A percentile compares a stretch with the other conserved stretches of the same genome.
Evolutionary conservation across 352 stramenopile genomes (phyloP).

Genomic region (Phytophthora sp.): DNA sequence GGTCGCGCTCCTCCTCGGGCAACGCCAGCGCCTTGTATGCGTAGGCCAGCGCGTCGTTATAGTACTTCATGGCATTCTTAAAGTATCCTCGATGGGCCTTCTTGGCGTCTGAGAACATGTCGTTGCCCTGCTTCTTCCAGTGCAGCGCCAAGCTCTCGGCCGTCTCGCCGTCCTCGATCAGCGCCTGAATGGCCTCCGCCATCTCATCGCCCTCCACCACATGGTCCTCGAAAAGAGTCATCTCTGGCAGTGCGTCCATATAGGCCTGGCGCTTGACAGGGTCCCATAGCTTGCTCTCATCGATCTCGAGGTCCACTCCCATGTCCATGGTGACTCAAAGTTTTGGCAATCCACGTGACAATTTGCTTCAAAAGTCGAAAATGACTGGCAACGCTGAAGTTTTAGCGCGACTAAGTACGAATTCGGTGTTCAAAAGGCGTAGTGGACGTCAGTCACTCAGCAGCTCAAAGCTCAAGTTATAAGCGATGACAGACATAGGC

Average conservation of each 20-base stretch:
- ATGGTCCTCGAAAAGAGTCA: conserved; percentile 90
- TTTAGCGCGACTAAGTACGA: conserved; percentile 11
- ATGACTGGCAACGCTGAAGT: conserved; percentile 29
- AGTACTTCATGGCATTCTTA: conserved; percentile 79
- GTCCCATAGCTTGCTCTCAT: conserved; percentile 88
- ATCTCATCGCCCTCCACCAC: conserved; percentile 87
- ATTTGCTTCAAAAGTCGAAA: conserved; percentile 14
- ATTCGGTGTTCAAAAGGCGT: conserved; percentile 20
- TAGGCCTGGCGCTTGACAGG: conserved; percentile 81
- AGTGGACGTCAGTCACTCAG: conserved; percentile 28
- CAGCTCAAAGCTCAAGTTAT: neutral
- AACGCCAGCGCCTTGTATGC: conserved; percentile 78
- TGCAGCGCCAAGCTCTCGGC: conserved; percentile 84
- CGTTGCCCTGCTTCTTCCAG: conserved; percentile 91
- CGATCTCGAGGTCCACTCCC: conserved; percentile 86
- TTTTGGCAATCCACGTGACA: neutral
- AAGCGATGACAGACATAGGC: conserved; percentile 29
- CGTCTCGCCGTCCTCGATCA: conserved; percentile 89
- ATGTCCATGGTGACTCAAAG: conserved; percentile 53
- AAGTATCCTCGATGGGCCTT: conserved; percentile 75
- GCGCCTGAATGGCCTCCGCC: conserved; percentile 85
- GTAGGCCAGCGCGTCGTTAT: conserved; percentile 77
- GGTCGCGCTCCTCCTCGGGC: conserved; percentile 62
- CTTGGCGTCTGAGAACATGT: conserved; percentile 83
- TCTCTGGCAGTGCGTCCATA: conserved; percentile 85